phyloP scores from a whole-genome alignment of 176 grass and related monocot species.

The Eragrostis nindensis region DNA sequence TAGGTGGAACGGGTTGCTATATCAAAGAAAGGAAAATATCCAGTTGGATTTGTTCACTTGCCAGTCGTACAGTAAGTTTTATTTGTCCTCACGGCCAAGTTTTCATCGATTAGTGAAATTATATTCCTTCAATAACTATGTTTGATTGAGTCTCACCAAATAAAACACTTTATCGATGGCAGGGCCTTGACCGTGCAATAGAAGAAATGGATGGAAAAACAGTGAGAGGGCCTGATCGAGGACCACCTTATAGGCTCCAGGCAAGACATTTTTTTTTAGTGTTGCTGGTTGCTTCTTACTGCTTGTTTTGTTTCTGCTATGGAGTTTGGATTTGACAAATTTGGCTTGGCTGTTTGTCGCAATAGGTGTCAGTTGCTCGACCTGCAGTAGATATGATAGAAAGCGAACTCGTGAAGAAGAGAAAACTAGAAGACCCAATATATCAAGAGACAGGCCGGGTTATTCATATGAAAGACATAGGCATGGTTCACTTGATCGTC shows the following conservation, averaged over 20 bases:
- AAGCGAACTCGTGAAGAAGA: slow-evolving; percentile 63
- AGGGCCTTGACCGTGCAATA: slow-evolving; percentile 74
- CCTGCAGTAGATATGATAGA: slow-evolving; percentile 54
- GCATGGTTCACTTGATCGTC: slow-evolving; percentile 52
- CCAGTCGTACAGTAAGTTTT: slow-evolving; percentile 59
- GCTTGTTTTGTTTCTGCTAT: background rate
- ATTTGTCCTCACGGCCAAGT: slow-evolving; percentile 14
- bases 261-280: slow-evolving; percentile 41
- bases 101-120: background rate
- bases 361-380: slow-evolving; percentile 85
- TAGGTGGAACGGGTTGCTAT: slow-evolving; percentile 67
- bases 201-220: slow-evolving; percentile 84
- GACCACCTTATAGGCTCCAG: slow-evolving; percentile 72
- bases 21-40: slow-evolving; percentile 69
- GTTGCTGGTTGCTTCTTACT: slow-evolving; percentile 10
- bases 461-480: slow-evolving; percentile 46
- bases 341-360: slow-evolving; percentile 27
- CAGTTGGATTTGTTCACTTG: slow-evolving; percentile 83
- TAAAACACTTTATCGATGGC: slow-evolving; percentile 23
- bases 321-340: slow-evolving; percentile 31
- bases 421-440: slow-evolving; percentile 45
- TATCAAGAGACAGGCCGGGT: slow-evolving; percentile 45
- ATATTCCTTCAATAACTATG: slow-evolving; percentile 7
- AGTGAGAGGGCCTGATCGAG: slow-evolving; percentile 62
- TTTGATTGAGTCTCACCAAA: background rate